A percentile compares a stretch with the other conserved stretches of the same genome.
Conservation (phyloP, 2,329 filamentous ascomycete species). For the Cladosporium halotolerans region DNA sequence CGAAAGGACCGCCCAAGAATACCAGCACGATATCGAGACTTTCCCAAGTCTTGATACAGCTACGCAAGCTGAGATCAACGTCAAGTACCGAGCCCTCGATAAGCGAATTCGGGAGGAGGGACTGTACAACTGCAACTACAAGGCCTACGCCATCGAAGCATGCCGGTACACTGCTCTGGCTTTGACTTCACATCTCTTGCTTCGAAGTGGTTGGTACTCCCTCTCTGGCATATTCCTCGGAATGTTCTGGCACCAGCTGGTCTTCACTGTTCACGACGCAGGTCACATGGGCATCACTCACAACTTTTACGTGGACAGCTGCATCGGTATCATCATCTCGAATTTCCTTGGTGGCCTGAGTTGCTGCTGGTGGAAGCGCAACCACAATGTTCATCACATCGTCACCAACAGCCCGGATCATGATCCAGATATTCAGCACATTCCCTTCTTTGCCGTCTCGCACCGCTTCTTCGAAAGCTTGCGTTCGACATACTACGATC, state of each 20-base stretch:
- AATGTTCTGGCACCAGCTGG: conserved; percentile 86
- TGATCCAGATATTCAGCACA: conserved; percentile 82
- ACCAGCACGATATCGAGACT: conserved; percentile 67
- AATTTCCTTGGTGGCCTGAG: conserved; percentile 86
- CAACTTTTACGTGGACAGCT: conserved; percentile 71
- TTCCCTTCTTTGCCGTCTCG: conserved; percentile 63
- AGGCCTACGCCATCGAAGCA: conserved; percentile 68
- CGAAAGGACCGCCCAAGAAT: conserved; percentile 63
- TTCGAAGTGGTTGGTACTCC: conserved; percentile 39
- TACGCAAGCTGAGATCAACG: conserved; percentile 69
- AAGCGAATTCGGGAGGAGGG: conserved; percentile 65
- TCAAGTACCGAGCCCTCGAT: conserved; percentile 75
- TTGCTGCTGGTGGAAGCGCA: conserved; percentile 94
- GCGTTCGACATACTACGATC: conserved; percentile 61
- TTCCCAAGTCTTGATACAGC: conserved; percentile 71
- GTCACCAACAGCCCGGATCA: conserved; percentile 94
- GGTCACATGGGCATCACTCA: conserved; percentile 98
- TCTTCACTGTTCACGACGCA: conserved; percentile 90
- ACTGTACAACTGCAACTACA: conserved; percentile 79
- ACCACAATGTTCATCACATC: conserved; percentile 94
- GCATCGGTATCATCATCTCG: conserved; percentile 84
- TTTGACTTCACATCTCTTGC: conserved; percentile 48
- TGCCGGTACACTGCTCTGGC: conserved; percentile 67
- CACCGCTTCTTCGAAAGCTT: conserved; percentile 60
- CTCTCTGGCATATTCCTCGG: conserved; percentile 70